Conservation (phyloP, 306 rosid genomes). For the Abrus pulchellus region DNA sequence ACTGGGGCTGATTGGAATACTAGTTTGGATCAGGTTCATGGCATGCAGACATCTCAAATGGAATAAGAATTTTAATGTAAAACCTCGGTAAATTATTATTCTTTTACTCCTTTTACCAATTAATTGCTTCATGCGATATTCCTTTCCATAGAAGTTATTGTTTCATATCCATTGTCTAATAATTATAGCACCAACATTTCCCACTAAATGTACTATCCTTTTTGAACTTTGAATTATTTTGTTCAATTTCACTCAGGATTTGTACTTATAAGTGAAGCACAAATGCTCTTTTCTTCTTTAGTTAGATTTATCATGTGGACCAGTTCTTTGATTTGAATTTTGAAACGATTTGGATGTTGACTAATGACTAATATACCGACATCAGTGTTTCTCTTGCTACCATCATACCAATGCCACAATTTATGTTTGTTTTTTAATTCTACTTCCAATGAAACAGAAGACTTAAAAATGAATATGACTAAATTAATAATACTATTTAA, state of each 20-base stretch:
- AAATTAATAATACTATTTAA: too few relatives aligned
- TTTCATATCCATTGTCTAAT: not conserved
- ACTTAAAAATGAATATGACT: too few relatives aligned
- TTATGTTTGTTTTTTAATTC: too few relatives aligned
- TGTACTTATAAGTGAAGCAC: not conserved
- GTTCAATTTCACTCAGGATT: not conserved
- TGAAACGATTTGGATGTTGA: not conserved
- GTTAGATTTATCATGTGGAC: not conserved
- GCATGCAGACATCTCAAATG: constrained; percentile 14
- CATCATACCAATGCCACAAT: not conserved
- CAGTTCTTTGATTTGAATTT: not conserved
- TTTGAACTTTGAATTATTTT: constrained; percentile 4
- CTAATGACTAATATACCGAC: not conserved
- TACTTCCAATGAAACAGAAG: not conserved
- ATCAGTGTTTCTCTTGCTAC: not conserved
- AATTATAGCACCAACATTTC: not conserved
- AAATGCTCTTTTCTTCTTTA: not conserved
- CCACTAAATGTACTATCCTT: not conserved
- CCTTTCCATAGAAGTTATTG: not conserved
- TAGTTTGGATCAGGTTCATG: constrained; percentile 26
- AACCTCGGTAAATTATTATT: not conserved
- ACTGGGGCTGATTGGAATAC: constrained; percentile 5
- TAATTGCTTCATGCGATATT: not conserved
- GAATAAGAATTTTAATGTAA: constrained; percentile 15
- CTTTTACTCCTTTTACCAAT: not conserved